Evolutionary conservation across 1,139 yeast species (phyloP), one percentile per base, ranked within the genome.

Genomic region (Lodderomyces beijingensis): DNA sequence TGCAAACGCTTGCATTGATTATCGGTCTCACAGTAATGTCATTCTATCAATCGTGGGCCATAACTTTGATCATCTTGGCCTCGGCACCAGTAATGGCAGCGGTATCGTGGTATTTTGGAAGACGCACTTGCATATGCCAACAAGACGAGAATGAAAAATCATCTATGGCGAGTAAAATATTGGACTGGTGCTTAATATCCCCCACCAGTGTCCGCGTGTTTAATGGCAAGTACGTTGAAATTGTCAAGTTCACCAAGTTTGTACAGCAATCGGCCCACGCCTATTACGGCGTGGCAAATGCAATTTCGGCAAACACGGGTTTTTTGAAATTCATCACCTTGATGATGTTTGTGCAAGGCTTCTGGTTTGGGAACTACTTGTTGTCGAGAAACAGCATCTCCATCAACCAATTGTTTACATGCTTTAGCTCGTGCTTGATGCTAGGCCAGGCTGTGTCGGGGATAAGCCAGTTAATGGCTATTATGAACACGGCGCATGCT

Each of bases 301-400:
- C 66, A 6, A 60, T 76, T 10, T 64, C 81, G 9, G 53, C 76
- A 0, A 89, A 87, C 48, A 57, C 73, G 16, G 81, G 85, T 0
- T 35, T 73, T 0, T 54, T 82, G 34, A 74, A 80, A 44, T 60
- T 74, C 12, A 44, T 88, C 5, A 67, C 81, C 0, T 62, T 86
- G 24, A 51, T 78, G 49, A 80, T 87, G 78, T 88, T 89, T 62
- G 85, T 88, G 2, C 96, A 87, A 53, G 95, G 93, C 0, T 85
- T 89, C 47, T 88, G 94, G 84, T 89, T 79, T 57, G 98, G 97
- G 3, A 73, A 80, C 24, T 61, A 66, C 32, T 70, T 85, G 65
- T 79, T 87, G 3, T 57, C 59, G 27, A 52, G 57, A 4, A 75
- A 75, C 0, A 64, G 68, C 12, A 50, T 78, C 8, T 46, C 62